Base-by-base conservation (phyloP, 2,329 filamentous ascomycete species). In the Apiospora saccharicola region DNA sequence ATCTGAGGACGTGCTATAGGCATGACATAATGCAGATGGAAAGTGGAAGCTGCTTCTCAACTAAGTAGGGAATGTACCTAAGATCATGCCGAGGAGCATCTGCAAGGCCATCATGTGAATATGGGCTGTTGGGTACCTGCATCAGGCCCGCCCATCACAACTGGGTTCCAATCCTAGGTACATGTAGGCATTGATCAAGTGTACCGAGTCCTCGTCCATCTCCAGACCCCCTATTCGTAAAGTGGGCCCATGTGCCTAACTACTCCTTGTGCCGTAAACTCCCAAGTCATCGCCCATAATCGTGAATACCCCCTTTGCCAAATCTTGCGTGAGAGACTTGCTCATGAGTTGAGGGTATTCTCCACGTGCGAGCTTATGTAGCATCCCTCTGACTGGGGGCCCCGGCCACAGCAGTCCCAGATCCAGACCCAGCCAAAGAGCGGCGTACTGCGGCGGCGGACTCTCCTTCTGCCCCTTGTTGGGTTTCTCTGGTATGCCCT, bases 21-120 rank as follows among this genome's bases (percentile, higher is more conserved):
- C 26, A 61, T 61, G 53, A 61, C 30, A 61, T 19, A 61, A 37
- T 64, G 57, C 34, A 64, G 14, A 41, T 41, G 57, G 34, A 37
- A 61, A 5, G 14, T 19, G 22, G 16, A 30, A 61, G 14, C 4
- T 37, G 2, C 16, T 61, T 37, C 53, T 37, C 16, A 57, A 5
- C 24, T 16, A 30, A 19, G 44, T 46, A 46, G 44, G 44, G 44
- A 4, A 16, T 5, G 22, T 37, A 61, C 7, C 30, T 22, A 22
- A 30, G 30, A 37, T 61, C 16, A 5, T 16, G 30, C 37, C 16
- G 14, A 61, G 30, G 5, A 61, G 12, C 5, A 30, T 2, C 16
- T 37, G 53, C 1, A 61, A 61, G 53, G 30, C 16, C 30, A 12
- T 34, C 53, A 12, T 34, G 7, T n/a, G 30, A 61, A 19, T 30